Conservation (phyloP, 2,329 filamentous ascomycete species). For the Beauveria rudraprayagi region DNA sequence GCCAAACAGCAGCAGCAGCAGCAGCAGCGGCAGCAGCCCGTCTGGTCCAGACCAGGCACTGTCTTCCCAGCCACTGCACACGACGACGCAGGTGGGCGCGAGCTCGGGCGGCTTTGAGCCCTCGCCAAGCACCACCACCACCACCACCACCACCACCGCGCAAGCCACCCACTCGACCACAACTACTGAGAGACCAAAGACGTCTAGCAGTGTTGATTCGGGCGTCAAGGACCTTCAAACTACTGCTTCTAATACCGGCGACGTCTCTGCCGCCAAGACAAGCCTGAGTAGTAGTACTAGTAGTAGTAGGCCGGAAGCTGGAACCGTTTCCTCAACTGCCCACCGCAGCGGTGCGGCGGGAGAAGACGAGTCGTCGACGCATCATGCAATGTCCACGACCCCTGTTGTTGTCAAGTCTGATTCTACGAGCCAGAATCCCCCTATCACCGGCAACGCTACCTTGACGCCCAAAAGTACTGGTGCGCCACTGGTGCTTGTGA, state of each 20-base stretch:
- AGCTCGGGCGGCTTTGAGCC: conserved; percentile 16
- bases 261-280: too few species aligned
- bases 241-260: too few species aligned
- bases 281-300: too few species aligned
- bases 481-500: not conserved
- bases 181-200: too few species aligned
- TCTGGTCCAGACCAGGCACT: conserved; percentile 20
- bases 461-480: not conserved
- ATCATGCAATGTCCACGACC: too few species aligned
- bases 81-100: conserved; percentile 19
- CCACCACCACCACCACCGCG: not conserved
- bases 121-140: not conserved
- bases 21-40: not conserved
- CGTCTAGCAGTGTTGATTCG: too few species aligned
- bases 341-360: too few species aligned
- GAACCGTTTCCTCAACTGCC: too few species aligned
- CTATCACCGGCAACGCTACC: not conserved
- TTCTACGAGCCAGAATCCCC: not conserved
- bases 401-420: too few species aligned
- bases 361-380: too few species aligned
- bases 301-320: too few species aligned
- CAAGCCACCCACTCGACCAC: not conserved
- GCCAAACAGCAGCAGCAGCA: not conserved
- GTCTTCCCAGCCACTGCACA: conserved; percentile 16
- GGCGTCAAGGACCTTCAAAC: too few species aligned